Evolutionary conservation across 768 basidiomycete genomes (phyloP), one percentile per base, ranked within the genome.

Genomic region (Tricholoma matsutake): DNA sequence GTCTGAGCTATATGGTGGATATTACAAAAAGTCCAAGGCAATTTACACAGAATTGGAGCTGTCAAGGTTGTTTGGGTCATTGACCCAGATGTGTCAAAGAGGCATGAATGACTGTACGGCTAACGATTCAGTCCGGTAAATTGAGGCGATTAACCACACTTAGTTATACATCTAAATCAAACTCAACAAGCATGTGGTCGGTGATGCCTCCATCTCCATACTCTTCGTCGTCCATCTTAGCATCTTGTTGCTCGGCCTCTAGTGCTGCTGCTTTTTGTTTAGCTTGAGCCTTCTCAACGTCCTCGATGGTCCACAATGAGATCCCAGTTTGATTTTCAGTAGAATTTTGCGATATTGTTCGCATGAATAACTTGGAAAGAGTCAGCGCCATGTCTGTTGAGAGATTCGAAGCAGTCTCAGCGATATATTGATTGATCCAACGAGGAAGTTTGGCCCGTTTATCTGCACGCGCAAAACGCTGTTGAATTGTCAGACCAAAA

Each of bases 341-440:
- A 51, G 92, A 92, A 68, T 96, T 96, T 76, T 99, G 97, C 11
- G 96, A 98, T 69, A 99, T 99, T n/a, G 91, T 90, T 7, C 97
- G 87, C 86, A 99, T 96, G 77, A 99, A 99, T 31, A 94, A 79
- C 75, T 98, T 97, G 58, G 95, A 94, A 57, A 97, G 78, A 3
- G 93, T 94, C 63, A 98, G 75, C 3, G 95, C 95, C 93, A 97
- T 97, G 73, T 99, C 97, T 8, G 96, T 98, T 11, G 97, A 98
- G 54, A 99, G 80, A 74, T 98, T 99, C 9, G 97, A 91, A 18
- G 95, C 92, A 0, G 94, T 91, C 72, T 98, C 97, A n/a, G 94
- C 97, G 69, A 99, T 98, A 72, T 97, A 98, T 70, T 96, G 94
- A 72, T 98, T 98, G 67, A 99, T 98, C 97, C 97, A 99, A 45